Conservation (phyloP, 2,329 filamentous ascomycete species). For the Myriosclerotinia scirpicola region DNA sequence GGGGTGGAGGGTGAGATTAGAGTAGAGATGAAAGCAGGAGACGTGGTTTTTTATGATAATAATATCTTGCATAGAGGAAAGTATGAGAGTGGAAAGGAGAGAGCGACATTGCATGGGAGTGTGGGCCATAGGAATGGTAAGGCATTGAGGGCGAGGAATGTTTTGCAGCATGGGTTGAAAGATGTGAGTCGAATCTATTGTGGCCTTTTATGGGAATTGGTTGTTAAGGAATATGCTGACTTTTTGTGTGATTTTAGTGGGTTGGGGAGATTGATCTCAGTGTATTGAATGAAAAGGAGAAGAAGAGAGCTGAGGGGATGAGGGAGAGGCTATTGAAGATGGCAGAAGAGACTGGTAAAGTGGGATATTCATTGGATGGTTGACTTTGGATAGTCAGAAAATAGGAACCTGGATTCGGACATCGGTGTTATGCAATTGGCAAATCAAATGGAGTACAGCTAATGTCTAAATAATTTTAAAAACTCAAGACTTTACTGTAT, state of each 20-base stretch:
- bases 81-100: constrained; percentile 58
- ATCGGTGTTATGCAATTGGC: too few species aligned
- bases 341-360: constrained; percentile 59
- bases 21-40: constrained; percentile 69
- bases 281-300: constrained; percentile 43
- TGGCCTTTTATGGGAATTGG: background rate
- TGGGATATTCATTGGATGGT: constrained; percentile 62
- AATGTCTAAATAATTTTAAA: background rate
- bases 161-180: constrained; percentile 72
- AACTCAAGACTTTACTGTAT: too few species aligned
- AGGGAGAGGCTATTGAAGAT: constrained; percentile 60
- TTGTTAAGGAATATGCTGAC: background rate
- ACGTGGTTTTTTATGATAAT: constrained; percentile 86
- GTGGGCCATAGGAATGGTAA: constrained; percentile 62
- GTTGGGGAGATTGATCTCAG: constrained; percentile 59
- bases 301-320: constrained; percentile 61
- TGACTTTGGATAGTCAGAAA: constrained; percentile 34
- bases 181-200: constrained; percentile 31
- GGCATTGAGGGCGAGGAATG: constrained; percentile 62
- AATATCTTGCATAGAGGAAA: constrained; percentile 78
- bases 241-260: constrained; percentile 46
- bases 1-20: constrained; percentile 62
- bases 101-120: constrained; percentile 71
- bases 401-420: background rate
- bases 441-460: background rate